phyloP scores from a whole-genome alignment of 148 eudicot species.

The Camellia granthamiana region DNA sequence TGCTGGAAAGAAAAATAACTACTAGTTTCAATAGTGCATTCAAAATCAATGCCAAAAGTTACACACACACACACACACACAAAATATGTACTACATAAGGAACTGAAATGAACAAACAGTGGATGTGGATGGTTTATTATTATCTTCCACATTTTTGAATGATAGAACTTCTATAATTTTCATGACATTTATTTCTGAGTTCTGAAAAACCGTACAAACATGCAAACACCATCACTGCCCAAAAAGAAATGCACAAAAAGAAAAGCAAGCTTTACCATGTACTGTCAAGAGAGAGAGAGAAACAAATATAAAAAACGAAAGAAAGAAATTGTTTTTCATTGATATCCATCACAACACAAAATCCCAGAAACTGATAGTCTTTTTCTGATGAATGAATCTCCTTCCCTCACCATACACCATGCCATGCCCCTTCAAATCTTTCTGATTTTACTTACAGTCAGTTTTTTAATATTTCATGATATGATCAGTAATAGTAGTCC shows the following conservation, averaged over 20 bases:
- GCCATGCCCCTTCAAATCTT: constrained; percentile 28
- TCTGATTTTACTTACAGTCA: constrained; percentile 18
- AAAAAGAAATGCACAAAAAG: constrained; percentile 31
- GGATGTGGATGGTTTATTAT: background rate
- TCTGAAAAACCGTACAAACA: constrained; percentile 7
- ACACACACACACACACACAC: background rate
- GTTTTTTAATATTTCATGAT: too few relatives aligned
- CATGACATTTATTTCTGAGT: constrained; percentile 20
- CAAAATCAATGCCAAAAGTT: constrained; percentile 8
- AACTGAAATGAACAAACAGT: background rate
- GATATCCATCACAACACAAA: constrained; percentile 25
- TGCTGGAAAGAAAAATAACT: too few relatives aligned
- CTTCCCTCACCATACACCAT: background rate
- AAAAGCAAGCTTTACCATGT: constrained; percentile 21
- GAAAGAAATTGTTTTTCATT: constrained; percentile 1
- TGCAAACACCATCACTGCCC: constrained; percentile 18
- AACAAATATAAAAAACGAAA: background rate
- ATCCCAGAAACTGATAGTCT: constrained; percentile 18
- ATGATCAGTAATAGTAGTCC: constrained; percentile 29
- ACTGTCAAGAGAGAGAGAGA: constrained; percentile 19
- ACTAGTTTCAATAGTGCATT: background rate
- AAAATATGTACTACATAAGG: too few relatives aligned
- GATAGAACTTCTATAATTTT: constrained; percentile 17
- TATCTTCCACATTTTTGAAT: background rate
- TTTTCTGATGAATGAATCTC: constrained; percentile 4